Percentiles rank a stretch among this genome's conserved stretches.
Conservation (phyloP, 2,329 filamentous ascomycete species). For the Chaetomiaceae sp. region DNA sequence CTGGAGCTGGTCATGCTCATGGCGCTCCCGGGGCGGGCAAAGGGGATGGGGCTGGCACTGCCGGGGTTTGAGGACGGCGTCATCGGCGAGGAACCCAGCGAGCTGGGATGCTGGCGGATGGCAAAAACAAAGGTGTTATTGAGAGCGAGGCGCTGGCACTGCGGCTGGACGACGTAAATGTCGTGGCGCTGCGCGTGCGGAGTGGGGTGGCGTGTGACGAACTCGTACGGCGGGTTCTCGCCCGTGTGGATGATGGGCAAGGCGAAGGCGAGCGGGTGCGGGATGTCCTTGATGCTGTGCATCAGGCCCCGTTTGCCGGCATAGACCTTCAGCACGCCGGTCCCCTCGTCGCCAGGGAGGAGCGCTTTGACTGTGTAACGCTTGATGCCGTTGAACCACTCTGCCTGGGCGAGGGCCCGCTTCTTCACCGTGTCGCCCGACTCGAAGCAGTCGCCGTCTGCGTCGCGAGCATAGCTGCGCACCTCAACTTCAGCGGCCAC, state of each 20-base stretch:
- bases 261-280: slow-evolving; percentile 82
- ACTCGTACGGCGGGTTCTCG: slow-evolving; percentile 91
- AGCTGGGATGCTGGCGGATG: slow-evolving; percentile 82
- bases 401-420: slow-evolving; percentile 81
- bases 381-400: slow-evolving; percentile 85
- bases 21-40: slow-evolving; percentile 56
- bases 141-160: slow-evolving; percentile 79
- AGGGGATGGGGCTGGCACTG: slow-evolving; percentile 55
- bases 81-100: slow-evolving; percentile 36
- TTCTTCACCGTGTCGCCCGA: slow-evolving; percentile 83
- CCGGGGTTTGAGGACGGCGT: slow-evolving; percentile 45
- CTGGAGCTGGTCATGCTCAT: slow-evolving; percentile 61
- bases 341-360: slow-evolving; percentile 85
- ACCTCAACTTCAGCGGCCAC: slow-evolving; percentile 90
- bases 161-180: slow-evolving; percentile 93
- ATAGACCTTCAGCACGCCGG: slow-evolving; percentile 84
- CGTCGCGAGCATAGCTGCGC: slow-evolving; percentile 71
- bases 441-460: slow-evolving; percentile 89
- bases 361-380: slow-evolving; percentile 91
- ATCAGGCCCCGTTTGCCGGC: slow-evolving; percentile 92
- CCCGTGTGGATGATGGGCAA: slow-evolving; percentile 88
- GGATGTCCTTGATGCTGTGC: slow-evolving; percentile 96
- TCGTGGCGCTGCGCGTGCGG: slow-evolving; percentile 97
- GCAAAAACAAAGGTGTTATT: slow-evolving; percentile 99
- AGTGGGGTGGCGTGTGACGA: slow-evolving; percentile 87